These are phyloP conservation scores for Cladosporium halotolerans DNA, from an alignment of 2,329 filamentous ascomycete genomes.

Conservation along the genomic window DNA sequence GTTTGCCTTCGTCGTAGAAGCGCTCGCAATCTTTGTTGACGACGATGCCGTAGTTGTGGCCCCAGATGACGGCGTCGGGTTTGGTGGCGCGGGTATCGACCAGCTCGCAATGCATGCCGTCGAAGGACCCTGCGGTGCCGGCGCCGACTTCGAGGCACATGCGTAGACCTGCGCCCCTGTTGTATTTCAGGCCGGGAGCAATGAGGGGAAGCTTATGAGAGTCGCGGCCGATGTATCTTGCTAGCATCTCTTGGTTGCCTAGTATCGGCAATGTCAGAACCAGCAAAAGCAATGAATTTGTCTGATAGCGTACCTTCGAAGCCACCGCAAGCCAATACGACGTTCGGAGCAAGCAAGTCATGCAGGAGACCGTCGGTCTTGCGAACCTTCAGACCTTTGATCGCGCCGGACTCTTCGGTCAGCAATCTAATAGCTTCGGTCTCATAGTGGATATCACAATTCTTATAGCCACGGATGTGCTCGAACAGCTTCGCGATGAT, in stretches of 20 bases:
- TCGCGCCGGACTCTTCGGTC: slow-evolving; percentile 30
- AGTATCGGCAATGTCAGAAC: not conserved
- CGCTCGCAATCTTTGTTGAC: slow-evolving; percentile 43
- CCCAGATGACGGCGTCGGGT: slow-evolving; percentile 37
- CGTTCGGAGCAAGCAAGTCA: slow-evolving; percentile 30
- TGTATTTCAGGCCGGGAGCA: slow-evolving; percentile 37
- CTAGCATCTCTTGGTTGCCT: slow-evolving; percentile 38
- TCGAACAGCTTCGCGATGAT: slow-evolving; percentile 35
- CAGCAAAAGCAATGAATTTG: not conserved
- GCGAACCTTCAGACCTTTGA: slow-evolving; percentile 34
- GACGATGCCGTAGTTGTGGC: slow-evolving; percentile 40
- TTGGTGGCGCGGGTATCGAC: slow-evolving; percentile 38
- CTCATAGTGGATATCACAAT: slow-evolving; percentile 34
- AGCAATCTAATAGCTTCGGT: slow-evolving; percentile 34
- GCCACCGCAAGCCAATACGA: slow-evolving; percentile 37
- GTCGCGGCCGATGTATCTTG: slow-evolving; percentile 34
- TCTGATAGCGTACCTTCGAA: slow-evolving; percentile 26
- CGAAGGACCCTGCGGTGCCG: slow-evolving; percentile 35
- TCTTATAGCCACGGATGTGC: slow-evolving; percentile 30
- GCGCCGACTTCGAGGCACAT: slow-evolving; percentile 39
- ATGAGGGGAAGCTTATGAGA: slow-evolving; percentile 37
- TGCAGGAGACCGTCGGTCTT: slow-evolving; percentile 33
- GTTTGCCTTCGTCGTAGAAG: slow-evolving; percentile 96
- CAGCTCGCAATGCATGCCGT: slow-evolving; percentile 39
- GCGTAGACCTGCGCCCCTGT: slow-evolving; percentile 34